Evolutionary conservation across 2,329 filamentous ascomycete species (phyloP).

Genomic region (Neofusicoccum laricinum): DNA sequence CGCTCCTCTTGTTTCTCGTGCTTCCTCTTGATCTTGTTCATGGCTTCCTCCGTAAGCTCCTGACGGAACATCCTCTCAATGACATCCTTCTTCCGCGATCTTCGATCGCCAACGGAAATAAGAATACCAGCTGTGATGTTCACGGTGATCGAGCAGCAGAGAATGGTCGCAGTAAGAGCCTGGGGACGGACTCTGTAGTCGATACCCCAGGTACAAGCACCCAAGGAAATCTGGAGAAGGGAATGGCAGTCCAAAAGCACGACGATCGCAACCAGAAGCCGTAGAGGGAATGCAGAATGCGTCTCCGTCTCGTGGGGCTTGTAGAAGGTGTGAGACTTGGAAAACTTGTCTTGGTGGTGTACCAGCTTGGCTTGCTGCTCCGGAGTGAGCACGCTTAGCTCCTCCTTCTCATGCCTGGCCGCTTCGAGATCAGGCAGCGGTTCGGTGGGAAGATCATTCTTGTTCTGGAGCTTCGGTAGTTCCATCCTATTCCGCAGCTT

Average conservation of each 20-base stretch:
- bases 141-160: conserved; percentile 69
- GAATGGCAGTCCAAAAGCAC: conserved; percentile 72
- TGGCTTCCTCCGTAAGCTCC: conserved; percentile 63
- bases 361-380: conserved; percentile 64
- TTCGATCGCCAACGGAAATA: conserved; percentile 69
- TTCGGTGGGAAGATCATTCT: conserved; percentile 59
- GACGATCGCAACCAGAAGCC: conserved; percentile 68
- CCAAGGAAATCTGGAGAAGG: conserved; percentile 71
- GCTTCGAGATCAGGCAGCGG: conserved; percentile 10
- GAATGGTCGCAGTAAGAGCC: conserved; percentile 73
- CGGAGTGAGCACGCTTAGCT: conserved; percentile 50
- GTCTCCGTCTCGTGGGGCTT: conserved; percentile 78
- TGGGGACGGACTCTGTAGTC: conserved; percentile 63
- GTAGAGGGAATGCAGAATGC: conserved; percentile 70
- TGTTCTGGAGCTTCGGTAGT: conserved; percentile 59
- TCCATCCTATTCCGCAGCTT: conserved; percentile 56
- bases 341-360: conserved; percentile 72
- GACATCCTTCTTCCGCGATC: conserved; percentile 78
- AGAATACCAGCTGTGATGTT: conserved; percentile 72
- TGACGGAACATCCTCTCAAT: conserved; percentile 70
- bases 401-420: conserved; percentile 12
- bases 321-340: conserved; percentile 79
- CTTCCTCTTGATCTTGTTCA: conserved; percentile 26
- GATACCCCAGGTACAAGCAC: conserved; percentile 72
- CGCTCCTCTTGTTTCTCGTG: conserved; percentile 13